These are phyloP conservation scores for Imleria badia DNA, from an alignment of 768 basidiomycete species.

Conservation along the genomic window DNA sequence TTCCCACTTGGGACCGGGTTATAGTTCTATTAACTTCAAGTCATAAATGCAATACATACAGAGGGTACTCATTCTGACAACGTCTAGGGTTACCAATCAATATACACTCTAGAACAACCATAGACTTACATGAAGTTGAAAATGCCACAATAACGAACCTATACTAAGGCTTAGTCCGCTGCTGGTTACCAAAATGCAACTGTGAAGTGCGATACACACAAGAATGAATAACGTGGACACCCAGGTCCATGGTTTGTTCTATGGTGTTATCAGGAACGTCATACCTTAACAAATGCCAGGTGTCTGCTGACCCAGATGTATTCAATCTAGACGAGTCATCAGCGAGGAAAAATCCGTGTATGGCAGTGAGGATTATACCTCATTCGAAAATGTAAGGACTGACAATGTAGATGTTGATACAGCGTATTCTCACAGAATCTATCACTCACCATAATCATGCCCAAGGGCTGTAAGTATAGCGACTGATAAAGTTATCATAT, in stretches of 20 bases:
- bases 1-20: neutral
- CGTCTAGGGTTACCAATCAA: neutral
- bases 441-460: constrained; percentile 10
- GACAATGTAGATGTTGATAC: neutral
- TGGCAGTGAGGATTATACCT: neutral
- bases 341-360: neutral
- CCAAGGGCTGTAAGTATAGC: neutral
- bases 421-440: neutral
- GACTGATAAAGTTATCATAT: neutral
- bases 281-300: neutral
- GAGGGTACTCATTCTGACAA: neutral
- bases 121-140: neutral
- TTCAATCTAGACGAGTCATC: neutral
- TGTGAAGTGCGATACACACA: neutral
- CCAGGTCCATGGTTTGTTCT: constrained; percentile 9
- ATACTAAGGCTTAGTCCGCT: neutral
- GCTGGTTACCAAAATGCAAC: neutral
- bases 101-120: neutral
- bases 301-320: constrained; percentile 9
- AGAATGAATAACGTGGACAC: constrained; percentile 10
- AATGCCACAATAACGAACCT: constrained; percentile 12
- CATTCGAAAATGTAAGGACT: constrained; percentile 10
- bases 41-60: neutral
- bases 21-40: neutral
- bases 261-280: neutral